phyloP scores from a whole-genome alignment of 345 rosid genomes.

The Bruguiera gymnorhiza region DNA sequence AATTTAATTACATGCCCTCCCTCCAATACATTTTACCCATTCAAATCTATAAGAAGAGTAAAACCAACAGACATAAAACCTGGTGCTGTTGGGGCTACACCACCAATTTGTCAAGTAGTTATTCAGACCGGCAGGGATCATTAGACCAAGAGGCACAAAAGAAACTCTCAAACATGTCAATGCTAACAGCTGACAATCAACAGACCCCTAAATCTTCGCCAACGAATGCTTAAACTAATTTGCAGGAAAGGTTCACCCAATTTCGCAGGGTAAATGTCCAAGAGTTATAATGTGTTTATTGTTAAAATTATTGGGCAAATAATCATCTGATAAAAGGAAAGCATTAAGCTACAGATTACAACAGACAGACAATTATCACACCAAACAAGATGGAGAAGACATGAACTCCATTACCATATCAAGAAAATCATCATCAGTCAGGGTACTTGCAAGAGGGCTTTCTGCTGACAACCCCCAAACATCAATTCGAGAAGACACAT shows the following conservation, averaged over 20 bases:
- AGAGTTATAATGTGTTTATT: background rate
- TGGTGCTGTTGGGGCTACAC: too few relatives aligned
- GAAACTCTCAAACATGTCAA: too few relatives aligned
- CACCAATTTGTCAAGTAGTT: too few relatives aligned
- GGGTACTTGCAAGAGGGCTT: slow-evolving; percentile 74
- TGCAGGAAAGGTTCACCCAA: too few relatives aligned
- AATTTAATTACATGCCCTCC: too few relatives aligned
- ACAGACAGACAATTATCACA: slow-evolving; percentile 12
- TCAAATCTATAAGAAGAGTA: too few relatives aligned
- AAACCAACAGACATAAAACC: too few relatives aligned
- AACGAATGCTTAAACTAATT: too few relatives aligned
- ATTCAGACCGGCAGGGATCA: too few relatives aligned
- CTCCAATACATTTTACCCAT: too few relatives aligned
- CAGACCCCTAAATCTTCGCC: background rate
- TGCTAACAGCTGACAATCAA: background rate
- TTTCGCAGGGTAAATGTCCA: background rate
- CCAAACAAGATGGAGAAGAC: slow-evolving; percentile 8
- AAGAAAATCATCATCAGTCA: slow-evolving; percentile 90
- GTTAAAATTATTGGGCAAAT: slow-evolving; percentile 3
- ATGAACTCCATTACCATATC: slow-evolving; percentile 65
- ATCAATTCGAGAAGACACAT: slow-evolving; percentile 50
- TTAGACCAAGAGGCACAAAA: too few relatives aligned
- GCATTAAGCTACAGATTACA: slow-evolving; percentile 12
- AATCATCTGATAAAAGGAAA: slow-evolving; percentile 8
- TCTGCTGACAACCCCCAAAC: slow-evolving; percentile 71